phyloP scores from a whole-genome alignment of 192 early-diverging fungal genomes.

The Mortierella claussenii region DNA sequence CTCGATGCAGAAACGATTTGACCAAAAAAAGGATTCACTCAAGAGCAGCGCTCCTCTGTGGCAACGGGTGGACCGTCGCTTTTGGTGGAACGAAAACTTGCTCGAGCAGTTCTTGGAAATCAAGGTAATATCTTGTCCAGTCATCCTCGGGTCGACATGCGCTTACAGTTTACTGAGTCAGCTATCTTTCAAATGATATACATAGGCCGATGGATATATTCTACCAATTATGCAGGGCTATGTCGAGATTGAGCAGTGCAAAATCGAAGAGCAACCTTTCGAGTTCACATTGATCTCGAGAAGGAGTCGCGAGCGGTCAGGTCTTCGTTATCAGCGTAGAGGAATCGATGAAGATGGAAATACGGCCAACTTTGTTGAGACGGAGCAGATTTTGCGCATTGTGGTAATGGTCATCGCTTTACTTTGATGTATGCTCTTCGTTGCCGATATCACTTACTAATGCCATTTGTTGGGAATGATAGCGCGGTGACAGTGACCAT shows the following conservation, averaged over 20 bases:
- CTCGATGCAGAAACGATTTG: conserved; percentile 19
- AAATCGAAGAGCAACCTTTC: conserved; percentile 67
- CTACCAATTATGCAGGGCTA: conserved; percentile 77
- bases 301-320: conserved; percentile 68
- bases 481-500: conserved; percentile 60
- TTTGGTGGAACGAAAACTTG: conserved; percentile 73
- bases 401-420: too few species aligned
- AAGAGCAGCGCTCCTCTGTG: conserved; percentile 30
- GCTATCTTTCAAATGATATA: too few species aligned
- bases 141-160: too few species aligned
- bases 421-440: too few species aligned
- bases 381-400: conserved; percentile 87
- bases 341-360: conserved; percentile 88
- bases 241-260: conserved; percentile 71
- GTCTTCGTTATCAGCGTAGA: conserved; percentile 88
- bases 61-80: conserved; percentile 54
- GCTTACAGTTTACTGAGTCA: too few species aligned
- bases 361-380: conserved; percentile 97
- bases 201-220: conserved; percentile 62
- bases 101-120: conserved; percentile 53
- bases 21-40: neutral
- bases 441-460: too few species aligned
- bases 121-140: too few species aligned
- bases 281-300: conserved; percentile 76
- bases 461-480: neutral